Percentiles rank a stretch among this genome's conserved stretches.
phyloP scores from a whole-genome alignment of 2,329 filamentous ascomycete species.

The Talaromyces sp. region DNA sequence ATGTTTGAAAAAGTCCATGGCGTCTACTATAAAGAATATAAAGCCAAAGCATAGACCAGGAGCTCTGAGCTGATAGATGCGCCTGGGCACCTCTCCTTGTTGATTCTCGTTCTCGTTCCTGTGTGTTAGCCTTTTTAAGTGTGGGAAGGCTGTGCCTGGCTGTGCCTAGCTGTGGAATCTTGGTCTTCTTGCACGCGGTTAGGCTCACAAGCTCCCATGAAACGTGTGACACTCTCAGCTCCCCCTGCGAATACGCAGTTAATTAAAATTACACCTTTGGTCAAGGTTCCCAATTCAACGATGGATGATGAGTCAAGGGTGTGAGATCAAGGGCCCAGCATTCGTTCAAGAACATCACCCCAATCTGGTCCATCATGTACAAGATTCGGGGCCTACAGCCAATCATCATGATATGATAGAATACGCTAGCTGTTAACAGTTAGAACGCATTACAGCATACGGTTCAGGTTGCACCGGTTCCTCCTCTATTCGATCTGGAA shows the following conservation, averaged over 20 bases:
- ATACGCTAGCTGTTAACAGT: background rate
- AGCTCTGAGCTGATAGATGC: background rate
- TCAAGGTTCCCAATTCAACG: background rate
- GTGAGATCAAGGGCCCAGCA: background rate
- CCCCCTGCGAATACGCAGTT: background rate
- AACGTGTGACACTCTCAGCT: background rate
- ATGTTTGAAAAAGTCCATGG: background rate
- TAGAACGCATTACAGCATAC: background rate
- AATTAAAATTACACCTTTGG: background rate
- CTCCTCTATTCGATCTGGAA: background rate
- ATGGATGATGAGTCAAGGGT: background rate
- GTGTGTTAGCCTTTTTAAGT: background rate
- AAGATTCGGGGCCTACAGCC: background rate
- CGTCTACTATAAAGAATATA: background rate
- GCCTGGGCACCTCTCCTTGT: background rate
- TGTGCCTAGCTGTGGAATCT: background rate
- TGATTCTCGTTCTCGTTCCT: background rate
- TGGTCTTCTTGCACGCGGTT: background rate
- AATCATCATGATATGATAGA: background rate
- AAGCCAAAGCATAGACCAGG: background rate
- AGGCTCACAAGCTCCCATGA: background rate
- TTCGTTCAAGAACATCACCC: background rate
- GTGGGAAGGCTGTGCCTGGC: background rate
- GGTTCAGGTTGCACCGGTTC: background rate
- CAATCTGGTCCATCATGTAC: background rate